Base-by-base conservation (phyloP, 306 rosid species). In the Cicer pinnatifidum region DNA sequence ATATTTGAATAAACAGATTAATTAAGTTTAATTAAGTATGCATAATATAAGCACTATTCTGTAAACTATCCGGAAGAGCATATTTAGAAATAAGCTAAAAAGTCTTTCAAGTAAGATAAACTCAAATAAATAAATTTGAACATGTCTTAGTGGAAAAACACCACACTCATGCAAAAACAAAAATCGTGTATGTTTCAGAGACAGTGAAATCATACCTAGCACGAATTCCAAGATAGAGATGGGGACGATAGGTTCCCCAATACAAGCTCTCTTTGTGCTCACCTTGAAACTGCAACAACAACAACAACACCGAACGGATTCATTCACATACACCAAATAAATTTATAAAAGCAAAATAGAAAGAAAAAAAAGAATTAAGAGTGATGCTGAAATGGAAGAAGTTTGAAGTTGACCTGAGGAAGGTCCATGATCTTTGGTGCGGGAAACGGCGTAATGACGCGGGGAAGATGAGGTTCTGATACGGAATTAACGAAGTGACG, bases 171-270 rank as follows among this genome's bases (percentile, higher is more conserved):
- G 35, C 35, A 28, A 28, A 28, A 28, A 28, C 35, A 28, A 3
- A 28, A 28, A 28, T 28, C 35, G 0, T 28, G 35, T 28, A 28
- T 28, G 17, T 9, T 74, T 65, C 44, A 13, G 23, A 47, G 17
- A 76, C 39, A 40, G 54, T 51, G 63, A 67, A 8, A 13, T n/a
- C 47, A 73, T 69, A 90, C 98, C 98, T 91, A 9, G 98, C 89
- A 44, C 98, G 92, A 72, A 94, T 76, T 77, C 98, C 98, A 6
- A 94, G 86, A 82, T 94, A 94, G 4, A 82, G 85, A 51, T 89
- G 96, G 17, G 98, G 98, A 13, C 98, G 97, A 82, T 91, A 91
- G 11, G 98, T 94, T 83, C 98, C 98, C 97, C 98, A 94, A 47
- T 91, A 91, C 92, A 94, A 77, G 82, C 91, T 91, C 85, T 94